phyloP scores from a whole-genome alignment of 768 basidiomycete genomes.

The Hemileccinum impolitum region DNA sequence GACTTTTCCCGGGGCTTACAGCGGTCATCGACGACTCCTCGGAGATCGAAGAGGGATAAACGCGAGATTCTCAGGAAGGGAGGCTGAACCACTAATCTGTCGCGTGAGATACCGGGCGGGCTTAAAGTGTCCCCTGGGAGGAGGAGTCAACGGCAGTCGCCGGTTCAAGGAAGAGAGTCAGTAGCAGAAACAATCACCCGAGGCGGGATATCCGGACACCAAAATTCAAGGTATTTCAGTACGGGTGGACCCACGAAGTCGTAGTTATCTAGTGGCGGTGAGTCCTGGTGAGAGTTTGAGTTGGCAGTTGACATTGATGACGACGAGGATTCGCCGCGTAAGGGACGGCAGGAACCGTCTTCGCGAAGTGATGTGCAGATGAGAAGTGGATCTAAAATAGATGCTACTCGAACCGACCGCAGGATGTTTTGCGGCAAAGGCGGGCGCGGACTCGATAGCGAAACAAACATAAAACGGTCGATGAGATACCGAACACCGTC shows the following conservation, averaged over 20 bases:
- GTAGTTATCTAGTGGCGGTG: neutral
- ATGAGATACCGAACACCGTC: constrained; percentile 15
- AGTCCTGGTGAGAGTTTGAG: constrained; percentile 7
- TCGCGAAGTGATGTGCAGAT: constrained; percentile 25
- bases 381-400: constrained; percentile 20
- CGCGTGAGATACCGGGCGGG: constrained; percentile 22
- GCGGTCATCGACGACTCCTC: constrained; percentile 20
- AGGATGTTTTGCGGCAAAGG: constrained; percentile 10
- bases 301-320: constrained; percentile 8
- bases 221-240: constrained; percentile 2
- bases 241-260: constrained; percentile 1
- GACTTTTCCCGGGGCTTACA: constrained; percentile 6
- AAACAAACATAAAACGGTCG: constrained; percentile 18
- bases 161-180: constrained; percentile 7
- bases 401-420: constrained; percentile 13
- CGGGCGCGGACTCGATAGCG: constrained; percentile 14
- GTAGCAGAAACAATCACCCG: constrained; percentile 6
- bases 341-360: constrained; percentile 10
- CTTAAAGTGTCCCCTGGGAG: constrained; percentile 14
- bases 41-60: constrained; percentile 21
- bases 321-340: constrained; percentile 10
- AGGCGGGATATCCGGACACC: constrained; percentile 1
- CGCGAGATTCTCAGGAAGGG: constrained; percentile 10
- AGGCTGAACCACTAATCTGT: constrained; percentile 14
- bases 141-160: constrained; percentile 15